phyloP scores from a whole-genome alignment of 2,329 filamentous ascomycete species.

The Trichoderma pleuroti region DNA sequence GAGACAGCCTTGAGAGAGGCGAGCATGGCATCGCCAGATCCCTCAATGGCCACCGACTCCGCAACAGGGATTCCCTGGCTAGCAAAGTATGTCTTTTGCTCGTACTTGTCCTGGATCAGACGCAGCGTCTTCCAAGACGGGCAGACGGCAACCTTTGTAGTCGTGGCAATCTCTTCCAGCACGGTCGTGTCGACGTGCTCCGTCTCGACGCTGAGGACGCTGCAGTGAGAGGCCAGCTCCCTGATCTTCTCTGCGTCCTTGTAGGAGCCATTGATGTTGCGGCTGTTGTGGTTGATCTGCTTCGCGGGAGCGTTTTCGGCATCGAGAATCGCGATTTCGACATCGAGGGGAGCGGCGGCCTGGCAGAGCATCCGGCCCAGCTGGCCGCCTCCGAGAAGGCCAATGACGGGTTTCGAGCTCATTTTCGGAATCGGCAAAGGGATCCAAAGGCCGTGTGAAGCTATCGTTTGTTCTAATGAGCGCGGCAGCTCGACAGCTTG shows the following conservation, averaged over 20 bases:
- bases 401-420: slow-evolving; percentile 40
- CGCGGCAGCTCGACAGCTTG: not conserved
- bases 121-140: slow-evolving; percentile 84
- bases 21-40: slow-evolving; percentile 47
- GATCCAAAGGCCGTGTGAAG: not conserved
- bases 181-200: slow-evolving; percentile 92
- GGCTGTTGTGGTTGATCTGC: slow-evolving; percentile 72
- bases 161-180: slow-evolving; percentile 73
- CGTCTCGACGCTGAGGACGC: slow-evolving; percentile 89
- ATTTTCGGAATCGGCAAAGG: not conserved
- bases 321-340: slow-evolving; percentile 77
- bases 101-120: slow-evolving; percentile 89
- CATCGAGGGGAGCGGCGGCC: slow-evolving; percentile 70
- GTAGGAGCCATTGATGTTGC: slow-evolving; percentile 83
- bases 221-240: slow-evolving; percentile 70
- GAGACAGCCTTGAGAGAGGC: slow-evolving; percentile 62
- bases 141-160: slow-evolving; percentile 60
- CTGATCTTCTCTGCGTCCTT: slow-evolving; percentile 76
- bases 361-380: slow-evolving; percentile 93
- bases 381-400: slow-evolving; percentile 62
- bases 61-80: slow-evolving; percentile 68
- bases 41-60: slow-evolving; percentile 61
- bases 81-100: slow-evolving; percentile 78
- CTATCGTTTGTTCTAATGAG: not conserved
- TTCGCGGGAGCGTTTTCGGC: slow-evolving; percentile 74